These are phyloP conservation scores for Ophiostoma angusticollis DNA, from an alignment of 2,329 filamentous ascomycete genomes.

Conservation along the genomic window DNA sequence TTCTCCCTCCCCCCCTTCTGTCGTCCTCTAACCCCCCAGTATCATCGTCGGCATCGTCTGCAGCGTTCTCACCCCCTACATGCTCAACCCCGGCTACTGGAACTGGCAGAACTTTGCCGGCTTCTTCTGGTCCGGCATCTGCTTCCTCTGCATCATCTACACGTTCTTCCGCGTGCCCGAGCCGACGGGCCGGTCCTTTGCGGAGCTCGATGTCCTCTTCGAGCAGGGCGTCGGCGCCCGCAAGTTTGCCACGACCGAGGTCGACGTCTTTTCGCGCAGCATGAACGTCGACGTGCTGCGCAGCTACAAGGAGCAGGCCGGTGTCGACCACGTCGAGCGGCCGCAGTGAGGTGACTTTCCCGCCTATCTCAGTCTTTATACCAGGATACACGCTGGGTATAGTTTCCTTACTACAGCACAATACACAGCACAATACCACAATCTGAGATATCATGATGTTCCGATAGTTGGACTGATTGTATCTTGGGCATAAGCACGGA, in stretches of 20 bases:
- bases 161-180: constrained; percentile 73
- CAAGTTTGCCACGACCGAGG: constrained; percentile 51
- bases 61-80: constrained; percentile 75
- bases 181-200: constrained; percentile 67
- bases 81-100: constrained; percentile 81
- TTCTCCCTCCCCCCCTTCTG: neutral
- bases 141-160: constrained; percentile 70
- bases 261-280: constrained; percentile 42
- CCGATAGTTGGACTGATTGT: too few species aligned
- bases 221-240: constrained; percentile 58
- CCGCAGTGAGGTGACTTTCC: too few species aligned
- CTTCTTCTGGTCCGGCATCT: constrained; percentile 78
- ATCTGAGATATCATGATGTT: too few species aligned
- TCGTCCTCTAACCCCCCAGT: constrained; percentile 13
- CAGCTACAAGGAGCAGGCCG: constrained; percentile 32
- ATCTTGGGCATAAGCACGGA: too few species aligned
- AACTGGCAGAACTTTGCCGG: constrained; percentile 79
- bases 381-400: too few species aligned
- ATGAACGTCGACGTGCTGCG: constrained; percentile 36
- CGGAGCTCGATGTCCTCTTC: constrained; percentile 76
- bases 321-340: constrained; percentile 14
- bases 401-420: too few species aligned
- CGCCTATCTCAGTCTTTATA: too few species aligned
- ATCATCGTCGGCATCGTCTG: constrained; percentile 74
- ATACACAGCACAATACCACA: too few species aligned